These are phyloP conservation scores for Gracilaria vermiculophylla DNA, from an alignment of 23 red algal genomes.

Conservation along the genomic window DNA sequence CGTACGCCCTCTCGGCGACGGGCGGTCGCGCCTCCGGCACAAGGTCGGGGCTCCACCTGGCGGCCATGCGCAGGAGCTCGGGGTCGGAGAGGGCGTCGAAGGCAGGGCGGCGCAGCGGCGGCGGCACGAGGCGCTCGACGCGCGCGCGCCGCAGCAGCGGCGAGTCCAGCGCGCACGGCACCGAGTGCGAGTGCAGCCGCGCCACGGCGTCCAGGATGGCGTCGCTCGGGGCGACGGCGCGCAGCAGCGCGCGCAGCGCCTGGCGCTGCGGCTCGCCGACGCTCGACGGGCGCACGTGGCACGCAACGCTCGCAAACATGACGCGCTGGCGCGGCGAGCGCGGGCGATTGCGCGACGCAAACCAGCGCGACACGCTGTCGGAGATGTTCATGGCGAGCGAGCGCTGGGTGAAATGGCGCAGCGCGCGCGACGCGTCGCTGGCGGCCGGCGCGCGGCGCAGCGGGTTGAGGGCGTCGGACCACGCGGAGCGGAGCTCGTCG, in stretches of 20 bases:
- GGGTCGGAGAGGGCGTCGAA: conserved; percentile 7
- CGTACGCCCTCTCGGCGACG: background rate
- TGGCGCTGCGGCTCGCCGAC: background rate
- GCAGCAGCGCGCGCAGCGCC: background rate
- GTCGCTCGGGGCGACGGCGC: conserved; percentile 16
- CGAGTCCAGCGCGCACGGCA: conserved; percentile 8
- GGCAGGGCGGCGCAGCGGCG: background rate
- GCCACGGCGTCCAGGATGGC: conserved; percentile 6
- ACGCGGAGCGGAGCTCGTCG: conserved; percentile 52
- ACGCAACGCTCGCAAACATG: conserved; percentile 15
- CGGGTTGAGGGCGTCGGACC: conserved; percentile 37
- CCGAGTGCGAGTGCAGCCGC: background rate
- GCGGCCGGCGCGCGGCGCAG: background rate
- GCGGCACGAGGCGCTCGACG: background rate
- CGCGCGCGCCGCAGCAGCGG: background rate
- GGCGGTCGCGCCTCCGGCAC: background rate
- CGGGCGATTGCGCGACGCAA: background rate
- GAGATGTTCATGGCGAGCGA: conserved; percentile 10
- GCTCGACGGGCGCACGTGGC: background rate
- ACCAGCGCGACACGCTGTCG: conserved; percentile 9
- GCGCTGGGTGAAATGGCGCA: conserved; percentile 2
- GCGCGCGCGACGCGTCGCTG: background rate
- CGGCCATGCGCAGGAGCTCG: conserved; percentile 3
- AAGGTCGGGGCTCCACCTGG: conserved; percentile 21
- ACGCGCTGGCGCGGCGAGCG: background rate